Base-by-base conservation (phyloP, 164 flowering plant genomes). In the Pachysandra terminalis region DNA sequence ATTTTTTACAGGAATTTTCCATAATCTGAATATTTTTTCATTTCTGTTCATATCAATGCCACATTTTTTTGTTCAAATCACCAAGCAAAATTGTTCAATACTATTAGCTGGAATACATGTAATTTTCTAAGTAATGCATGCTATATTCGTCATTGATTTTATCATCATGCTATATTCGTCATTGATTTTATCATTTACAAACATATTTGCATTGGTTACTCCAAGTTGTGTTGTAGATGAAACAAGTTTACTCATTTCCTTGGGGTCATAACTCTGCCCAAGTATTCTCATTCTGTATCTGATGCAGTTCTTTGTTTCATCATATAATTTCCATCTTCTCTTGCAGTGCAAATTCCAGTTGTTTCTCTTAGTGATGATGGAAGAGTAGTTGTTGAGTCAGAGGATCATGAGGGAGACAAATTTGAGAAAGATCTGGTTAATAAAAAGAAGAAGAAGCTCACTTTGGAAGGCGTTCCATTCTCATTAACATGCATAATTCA, bases 331-430 rank as follows among this genome's bases (percentile, higher is more conserved):
- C 28, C 52, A 61, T 49, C 37, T 74, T 77, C 19, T 37, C 64
- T 76, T 79, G 74, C 87, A 95, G 99, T 95, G 82, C 81, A 74
- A 70, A 88, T 92, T 59, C 99, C 98, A 17, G 85, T 74, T 25
- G 98, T 92, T 54, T 84, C 91, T 48, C 73, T 92, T 68, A 90
- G 84, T 78, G 91, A 95, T 55, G 90, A 92, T 53, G 99, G 97
- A 65, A 84, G 83, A 76, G 70, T 94, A 55, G 86, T 86, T 26
- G 71, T 84, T 68, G 51, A 85, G 45, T 75, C 90, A 0, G 82
- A 77, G 72, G 92, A 81, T 24, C 61, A 72, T 19, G 73, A 57
- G 32, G 85, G 71, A 73, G 86, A 70, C 23, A 83, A 76, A 58
- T 27, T 63, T 8, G 80, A 64, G 19, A 79, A 80, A 64, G 90